Base-by-base conservation (phyloP, 371 early-diverging fungal species). In the Mortierella sp. region DNA sequence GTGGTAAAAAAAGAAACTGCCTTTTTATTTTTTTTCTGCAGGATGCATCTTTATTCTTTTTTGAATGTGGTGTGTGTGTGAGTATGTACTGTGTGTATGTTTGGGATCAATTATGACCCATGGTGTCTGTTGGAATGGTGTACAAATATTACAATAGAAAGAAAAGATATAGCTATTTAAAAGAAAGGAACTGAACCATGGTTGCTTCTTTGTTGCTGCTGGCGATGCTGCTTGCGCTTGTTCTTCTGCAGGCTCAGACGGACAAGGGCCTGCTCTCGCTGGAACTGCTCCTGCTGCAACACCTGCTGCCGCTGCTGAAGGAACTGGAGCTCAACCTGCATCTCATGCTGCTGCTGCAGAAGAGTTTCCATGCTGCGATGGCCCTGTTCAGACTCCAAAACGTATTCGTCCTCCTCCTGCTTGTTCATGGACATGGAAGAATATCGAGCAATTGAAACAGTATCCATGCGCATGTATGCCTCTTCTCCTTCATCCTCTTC, bases 331-430 rank as follows among this genome's bases (percentile, higher is more conserved):
- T 79, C 79, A 10, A 66, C 45, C 45, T 79, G 66, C 55, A 66
- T 44, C 50, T 71, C 68, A 9, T 47, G 43, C 61, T 79, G 74
- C 3, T 74, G 66, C 50, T 70, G 75, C 31, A 75, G 22, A 14
- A 79, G 34, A 11, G 55, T 43, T 26, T 44, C 44, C 68, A 75
- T 74, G 39, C 53, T 29, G 45, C 44, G 26, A 34, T 55, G 55
- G 22, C 34, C 66, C 6, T 64, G n/a, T 6, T 70, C 58, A 24
- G 40, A 19, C 29, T 39, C 70, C n/a, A n/a, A n/a, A n/a, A n/a
- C n/a, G n/a, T n/a, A n/a, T 26, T 26, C 67, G 92, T 91, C 70
- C 88, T 89, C 69, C 88, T 88, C 95, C 95, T 95, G 45, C 85
- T 86, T 44, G 82, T 86, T 47, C 47, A 47, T 11, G 47, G 47